Evolutionary conservation across 2,329 filamentous ascomycete genomes (phyloP).

Genomic region (Chaetomium strumarium): DNA sequence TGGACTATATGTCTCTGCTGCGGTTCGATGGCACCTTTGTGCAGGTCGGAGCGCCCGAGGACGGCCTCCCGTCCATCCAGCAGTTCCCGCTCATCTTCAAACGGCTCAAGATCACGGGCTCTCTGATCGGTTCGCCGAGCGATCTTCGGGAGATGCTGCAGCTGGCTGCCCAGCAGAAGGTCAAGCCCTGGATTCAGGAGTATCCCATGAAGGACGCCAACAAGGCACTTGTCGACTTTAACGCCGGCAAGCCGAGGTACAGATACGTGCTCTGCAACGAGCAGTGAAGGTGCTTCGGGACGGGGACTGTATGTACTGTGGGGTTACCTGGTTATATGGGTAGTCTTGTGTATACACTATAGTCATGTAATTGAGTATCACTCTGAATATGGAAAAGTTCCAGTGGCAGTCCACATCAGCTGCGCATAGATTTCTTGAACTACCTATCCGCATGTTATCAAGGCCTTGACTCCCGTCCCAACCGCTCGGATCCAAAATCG

Average conservation of each 20-base stretch:
- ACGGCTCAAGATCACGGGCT: constrained; percentile 46
- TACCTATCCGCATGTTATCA: no score
- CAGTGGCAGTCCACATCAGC: no score
- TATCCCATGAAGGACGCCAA: constrained; percentile 54
- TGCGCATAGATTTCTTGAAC: no score
- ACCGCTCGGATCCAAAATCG: no score
- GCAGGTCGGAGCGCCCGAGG: constrained; percentile 46
- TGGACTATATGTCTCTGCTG: constrained; percentile 56
- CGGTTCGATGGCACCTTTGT: constrained; percentile 48
- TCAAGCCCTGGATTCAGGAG: constrained; percentile 53
- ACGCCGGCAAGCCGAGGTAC: constrained; percentile 48
- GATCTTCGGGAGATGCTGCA: constrained; percentile 58
- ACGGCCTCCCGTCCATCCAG: constrained; percentile 41
- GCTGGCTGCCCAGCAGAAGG: constrained; percentile 51
- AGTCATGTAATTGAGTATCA: no score
- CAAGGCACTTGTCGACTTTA: constrained; percentile 50
- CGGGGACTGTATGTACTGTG: not conserved
- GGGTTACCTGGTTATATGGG: no score
- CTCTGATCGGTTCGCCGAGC: constrained; percentile 43
- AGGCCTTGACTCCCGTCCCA: no score
- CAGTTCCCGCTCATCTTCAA: constrained; percentile 55
- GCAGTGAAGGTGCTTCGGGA: constrained; percentile 1
- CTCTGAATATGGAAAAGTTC: no score
- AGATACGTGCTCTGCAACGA: constrained; percentile 35
- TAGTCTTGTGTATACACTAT: no score